phyloP scores from a whole-genome alignment of 2,329 filamentous ascomycete species.

The Penicillium verrucosum region DNA sequence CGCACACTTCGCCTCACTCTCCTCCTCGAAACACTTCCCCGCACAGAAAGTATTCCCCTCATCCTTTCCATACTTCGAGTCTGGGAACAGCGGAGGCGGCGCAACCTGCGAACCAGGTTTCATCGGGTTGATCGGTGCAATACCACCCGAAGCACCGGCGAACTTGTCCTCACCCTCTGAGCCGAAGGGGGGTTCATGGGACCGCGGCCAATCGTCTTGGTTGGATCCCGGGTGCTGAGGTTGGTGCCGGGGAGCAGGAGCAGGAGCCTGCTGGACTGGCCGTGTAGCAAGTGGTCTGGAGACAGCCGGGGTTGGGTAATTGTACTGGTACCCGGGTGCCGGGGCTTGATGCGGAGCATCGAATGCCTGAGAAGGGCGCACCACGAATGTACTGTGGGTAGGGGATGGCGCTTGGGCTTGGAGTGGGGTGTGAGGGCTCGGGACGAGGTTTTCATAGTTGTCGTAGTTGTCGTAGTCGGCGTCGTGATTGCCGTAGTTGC shows the following conservation, averaged over 20 bases:
- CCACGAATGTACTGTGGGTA: neutral
- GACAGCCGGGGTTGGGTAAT: neutral
- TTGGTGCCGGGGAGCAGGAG: neutral
- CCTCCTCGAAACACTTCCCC: slow-evolving; percentile 10
- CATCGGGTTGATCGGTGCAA: slow-evolving; percentile 12
- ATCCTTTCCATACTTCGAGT: neutral
- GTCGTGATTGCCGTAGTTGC: neutral
- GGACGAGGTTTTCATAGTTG: neutral
- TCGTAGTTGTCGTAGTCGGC: neutral
- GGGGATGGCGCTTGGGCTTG: neutral
- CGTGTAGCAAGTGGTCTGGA: neutral
- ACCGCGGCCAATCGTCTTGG: too few relatives aligned
- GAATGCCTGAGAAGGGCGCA: neutral
- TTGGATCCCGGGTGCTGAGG: neutral
- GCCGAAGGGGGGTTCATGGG: neutral
- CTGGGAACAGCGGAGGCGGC: neutral
- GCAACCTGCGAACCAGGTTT: slow-evolving; percentile 11
- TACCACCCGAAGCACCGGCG: neutral
- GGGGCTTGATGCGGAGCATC: neutral
- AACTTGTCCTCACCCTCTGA: neutral
- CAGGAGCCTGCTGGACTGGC: neutral
- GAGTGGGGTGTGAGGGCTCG: neutral
- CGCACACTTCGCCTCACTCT: slow-evolving; percentile 10
- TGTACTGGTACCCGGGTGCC: neutral
- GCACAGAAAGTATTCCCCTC: slow-evolving; percentile 19